These are phyloP conservation scores for Hypoxylon fragiforme DNA, from an alignment of 495 filamentous ascomycete species.

Conservation along the genomic window DNA sequence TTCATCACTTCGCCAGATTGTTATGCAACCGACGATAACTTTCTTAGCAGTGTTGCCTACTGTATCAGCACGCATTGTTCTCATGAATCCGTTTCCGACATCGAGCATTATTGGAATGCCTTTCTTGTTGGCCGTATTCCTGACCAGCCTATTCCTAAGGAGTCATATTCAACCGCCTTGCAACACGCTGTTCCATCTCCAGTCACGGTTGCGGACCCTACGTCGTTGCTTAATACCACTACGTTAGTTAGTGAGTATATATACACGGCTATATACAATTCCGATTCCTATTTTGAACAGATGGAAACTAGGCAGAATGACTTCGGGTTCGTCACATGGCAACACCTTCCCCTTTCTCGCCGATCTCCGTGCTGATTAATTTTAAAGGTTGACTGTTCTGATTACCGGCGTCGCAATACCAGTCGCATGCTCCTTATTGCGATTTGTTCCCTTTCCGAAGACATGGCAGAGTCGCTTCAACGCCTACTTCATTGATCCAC, in stretches of 20 bases:
- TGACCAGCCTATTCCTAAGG: constrained; percentile 32
- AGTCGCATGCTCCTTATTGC: constrained; percentile 35
- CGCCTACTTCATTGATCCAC: constrained; percentile 39
- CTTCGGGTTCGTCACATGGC: constrained; percentile 33
- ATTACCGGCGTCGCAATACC: constrained; percentile 39
- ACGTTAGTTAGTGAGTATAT: constrained; percentile 27
- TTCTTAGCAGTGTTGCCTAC: constrained; percentile 43
- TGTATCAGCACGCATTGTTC: constrained; percentile 41
- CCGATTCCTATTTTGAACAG: constrained; percentile 21
- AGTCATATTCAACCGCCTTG: constrained; percentile 30
- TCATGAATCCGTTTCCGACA: constrained; percentile 21
- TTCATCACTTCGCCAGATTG: constrained; percentile 39
- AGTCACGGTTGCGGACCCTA: constrained; percentile 5
- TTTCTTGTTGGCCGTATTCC: constrained; percentile 31
- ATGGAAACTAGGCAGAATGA: constrained; percentile 22
- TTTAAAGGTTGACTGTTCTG: constrained; percentile 34
- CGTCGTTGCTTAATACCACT: constrained; percentile 33
- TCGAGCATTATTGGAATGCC: constrained; percentile 41
- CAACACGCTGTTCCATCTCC: constrained; percentile 13
- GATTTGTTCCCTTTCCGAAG: constrained; percentile 35
- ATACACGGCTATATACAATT: constrained; percentile 27
- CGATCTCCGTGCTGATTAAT: not conserved
- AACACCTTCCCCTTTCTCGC: not conserved
- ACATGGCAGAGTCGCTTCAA: constrained; percentile 22
- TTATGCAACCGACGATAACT: constrained; percentile 40